These are phyloP conservation scores for Taiozyma sp. DNA, from an alignment of 1,139 yeast species.

Conservation along the genomic window DNA sequence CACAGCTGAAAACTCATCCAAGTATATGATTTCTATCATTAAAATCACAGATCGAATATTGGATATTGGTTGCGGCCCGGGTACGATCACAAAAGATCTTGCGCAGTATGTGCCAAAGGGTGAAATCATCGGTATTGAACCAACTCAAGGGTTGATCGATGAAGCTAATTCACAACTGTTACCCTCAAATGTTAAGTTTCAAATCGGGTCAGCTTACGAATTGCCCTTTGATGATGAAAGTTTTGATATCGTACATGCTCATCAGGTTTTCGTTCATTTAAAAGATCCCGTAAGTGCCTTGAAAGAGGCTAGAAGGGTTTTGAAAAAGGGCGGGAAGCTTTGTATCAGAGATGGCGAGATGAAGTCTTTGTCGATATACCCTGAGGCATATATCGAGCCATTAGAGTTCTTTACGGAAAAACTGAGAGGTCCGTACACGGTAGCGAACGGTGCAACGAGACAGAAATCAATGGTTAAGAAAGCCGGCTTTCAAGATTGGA, in stretches of 20 bases:
- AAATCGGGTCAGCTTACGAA: slow-evolving; percentile 29
- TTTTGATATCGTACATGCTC: slow-evolving; percentile 37
- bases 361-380: neutral
- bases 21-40: neutral
- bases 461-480: neutral
- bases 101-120: neutral
- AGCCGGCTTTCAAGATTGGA: neutral
- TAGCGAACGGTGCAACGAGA: neutral
- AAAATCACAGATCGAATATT: neutral
- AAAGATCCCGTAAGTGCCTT: slow-evolving; percentile 38
- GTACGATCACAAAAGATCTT: neutral
- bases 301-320: slow-evolving; percentile 28
- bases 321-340: neutral
- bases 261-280: slow-evolving; percentile 37
- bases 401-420: neutral
- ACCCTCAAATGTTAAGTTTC: slow-evolving; percentile 26
- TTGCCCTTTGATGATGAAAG: slow-evolving; percentile 33
- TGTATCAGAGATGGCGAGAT: neutral
- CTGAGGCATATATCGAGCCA: neutral
- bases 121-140: neutral
- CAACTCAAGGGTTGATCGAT: neutral
- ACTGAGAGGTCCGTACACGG: neutral
- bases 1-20: neutral
- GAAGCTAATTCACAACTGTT: neutral
- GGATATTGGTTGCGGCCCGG: neutral